Base-by-base conservation (phyloP, 345 rosid genomes). In the Populus nigra region DNA sequence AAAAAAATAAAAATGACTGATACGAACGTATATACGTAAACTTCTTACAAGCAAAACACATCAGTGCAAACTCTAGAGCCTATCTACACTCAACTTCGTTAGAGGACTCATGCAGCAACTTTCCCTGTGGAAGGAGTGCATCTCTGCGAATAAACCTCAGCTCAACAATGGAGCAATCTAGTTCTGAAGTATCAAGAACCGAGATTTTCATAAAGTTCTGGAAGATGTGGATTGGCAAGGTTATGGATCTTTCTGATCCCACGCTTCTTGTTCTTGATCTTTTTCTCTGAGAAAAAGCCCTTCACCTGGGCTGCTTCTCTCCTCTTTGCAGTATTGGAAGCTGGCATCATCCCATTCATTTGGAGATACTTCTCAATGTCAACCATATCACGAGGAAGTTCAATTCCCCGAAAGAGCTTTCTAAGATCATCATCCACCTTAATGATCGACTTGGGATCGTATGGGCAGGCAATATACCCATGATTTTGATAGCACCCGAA, bases 221-320 rank as follows among this genome's bases (percentile, higher is more conserved):
- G 97, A 83, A 94, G 93, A 84, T 89, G 94, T 4, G 88, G 84
- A 76, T 94, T 93, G 25, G 95, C 93, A 27, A 94, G 89, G 88
- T 88, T 93, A 33, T 94, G 85, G 83, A 90, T 91, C 91, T 91
- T 92, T 80, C 85, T 90, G 85, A 93, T 88, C 82, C 87, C 92
- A 27, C 85, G 87, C 85, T 84, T 89, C 89, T 90, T 91, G 91
- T 93, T 89, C 90, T 88, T 89, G 7, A 71, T 73, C 73, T 88
- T 91, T 31, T 83, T 84, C 85, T 90, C 87, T n/a, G 85, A n/a
- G 2, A 85, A 67, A 74, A 89, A 82, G 67, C 97, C 91, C 50
- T 85, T 88, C 43, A 84, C 77, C 83, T 87, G 91, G 16, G 89
- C 93, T 8, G 96, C 91, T 38, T 91, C 97, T 72, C 96, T 87